Percentiles rank a stretch among this genome's conserved stretches.
Evolutionary conservation across 768 basidiomycete genomes (phyloP).

Genomic region (Tulasnella sp.): DNA sequence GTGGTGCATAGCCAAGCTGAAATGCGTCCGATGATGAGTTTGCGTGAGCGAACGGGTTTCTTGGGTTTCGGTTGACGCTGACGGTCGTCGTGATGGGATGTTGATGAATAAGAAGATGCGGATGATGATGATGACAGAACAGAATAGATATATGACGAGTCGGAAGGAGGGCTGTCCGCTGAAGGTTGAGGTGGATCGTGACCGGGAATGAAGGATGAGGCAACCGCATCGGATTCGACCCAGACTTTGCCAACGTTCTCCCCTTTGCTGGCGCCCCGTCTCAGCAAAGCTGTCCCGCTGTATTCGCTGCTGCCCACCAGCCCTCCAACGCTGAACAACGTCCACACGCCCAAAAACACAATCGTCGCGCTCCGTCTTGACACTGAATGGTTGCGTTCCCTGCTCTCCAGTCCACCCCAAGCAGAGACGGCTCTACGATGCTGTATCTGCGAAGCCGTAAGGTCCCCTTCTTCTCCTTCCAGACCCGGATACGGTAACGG

Average conservation of each 20-base stretch:
- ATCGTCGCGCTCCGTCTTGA: constrained; percentile 68
- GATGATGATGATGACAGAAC: constrained; percentile 5
- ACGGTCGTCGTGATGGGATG: constrained; percentile 19
- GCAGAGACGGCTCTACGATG: constrained; percentile 32
- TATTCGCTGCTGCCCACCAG: neutral
- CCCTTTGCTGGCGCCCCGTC: neutral
- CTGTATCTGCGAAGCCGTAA: constrained; percentile 38
- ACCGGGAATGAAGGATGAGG: neutral
- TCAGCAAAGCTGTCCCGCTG: neutral
- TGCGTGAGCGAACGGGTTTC: no score
- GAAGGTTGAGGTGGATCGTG: neutral
- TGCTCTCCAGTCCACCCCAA: constrained; percentile 39
- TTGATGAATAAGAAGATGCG: neutral
- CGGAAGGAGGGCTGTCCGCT: neutral
- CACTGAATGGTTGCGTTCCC: constrained; percentile 52
- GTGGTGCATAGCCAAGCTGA: no score
- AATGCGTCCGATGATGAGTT: no score
- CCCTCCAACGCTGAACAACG: constrained; percentile 69
- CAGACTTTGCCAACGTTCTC: neutral
- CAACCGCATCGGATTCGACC: constrained; percentile 1
- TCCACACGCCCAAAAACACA: constrained; percentile 78
- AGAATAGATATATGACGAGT: neutral
- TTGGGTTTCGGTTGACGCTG: no score
- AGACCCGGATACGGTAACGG: constrained; percentile 47
- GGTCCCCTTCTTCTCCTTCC: constrained; percentile 51